Conservation (phyloP, 768 basidiomycete genomes). For the Mycena belliarum region DNA sequence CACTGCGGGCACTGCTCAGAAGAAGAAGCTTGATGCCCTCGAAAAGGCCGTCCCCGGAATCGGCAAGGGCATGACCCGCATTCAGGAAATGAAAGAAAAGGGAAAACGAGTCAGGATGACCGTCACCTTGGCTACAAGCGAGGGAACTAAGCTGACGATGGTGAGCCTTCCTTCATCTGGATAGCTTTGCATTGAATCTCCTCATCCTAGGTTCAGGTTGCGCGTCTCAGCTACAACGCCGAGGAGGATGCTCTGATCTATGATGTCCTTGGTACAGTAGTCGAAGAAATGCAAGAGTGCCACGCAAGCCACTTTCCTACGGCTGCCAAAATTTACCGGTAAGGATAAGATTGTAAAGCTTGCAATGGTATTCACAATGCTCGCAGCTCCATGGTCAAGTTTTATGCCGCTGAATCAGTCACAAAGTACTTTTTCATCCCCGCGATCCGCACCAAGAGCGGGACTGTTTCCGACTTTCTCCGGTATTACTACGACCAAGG, state of each 20-base stretch:
- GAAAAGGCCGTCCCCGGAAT: background rate
- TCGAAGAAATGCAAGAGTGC: background rate
- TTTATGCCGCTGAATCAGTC: conserved; percentile 8
- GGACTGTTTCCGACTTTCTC: conserved; percentile 7
- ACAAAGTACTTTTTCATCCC: no score
- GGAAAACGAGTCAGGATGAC: conserved; percentile 3
- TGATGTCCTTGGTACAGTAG: background rate
- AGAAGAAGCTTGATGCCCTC: background rate
- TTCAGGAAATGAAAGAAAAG: background rate
- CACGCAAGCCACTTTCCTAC: background rate
- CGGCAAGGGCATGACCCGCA: background rate
- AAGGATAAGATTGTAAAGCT: no score
- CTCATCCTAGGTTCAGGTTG: background rate
- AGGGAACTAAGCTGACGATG: background rate
- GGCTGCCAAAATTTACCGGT: background rate
- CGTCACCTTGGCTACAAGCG: background rate
- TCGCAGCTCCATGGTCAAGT: background rate
- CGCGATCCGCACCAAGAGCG: no score
- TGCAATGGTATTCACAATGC: no score
- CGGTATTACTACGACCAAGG: background rate
- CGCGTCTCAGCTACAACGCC: background rate
- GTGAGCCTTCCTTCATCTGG: background rate
- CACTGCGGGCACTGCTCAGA: background rate
- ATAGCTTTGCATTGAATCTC: background rate
- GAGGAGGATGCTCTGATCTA: background rate